Evolutionary conservation across 2,329 filamentous ascomycete species (phyloP).

Genomic region (Alternaria rosae): DNA sequence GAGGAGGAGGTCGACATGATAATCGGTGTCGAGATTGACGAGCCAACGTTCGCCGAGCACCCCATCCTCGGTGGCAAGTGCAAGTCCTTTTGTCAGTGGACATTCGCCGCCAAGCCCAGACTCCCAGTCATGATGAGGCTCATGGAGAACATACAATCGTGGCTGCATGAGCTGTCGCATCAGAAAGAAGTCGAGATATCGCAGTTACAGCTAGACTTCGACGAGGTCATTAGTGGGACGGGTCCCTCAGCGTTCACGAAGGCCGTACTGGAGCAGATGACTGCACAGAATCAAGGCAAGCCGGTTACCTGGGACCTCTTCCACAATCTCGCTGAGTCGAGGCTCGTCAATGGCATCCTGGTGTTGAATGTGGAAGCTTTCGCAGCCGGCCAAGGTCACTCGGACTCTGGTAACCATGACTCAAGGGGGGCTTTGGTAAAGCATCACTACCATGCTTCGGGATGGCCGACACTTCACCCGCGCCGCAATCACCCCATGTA

Average conservation of each 20-base stretch:
- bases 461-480: slow-evolving; percentile 72
- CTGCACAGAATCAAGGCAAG: slow-evolving; percentile 53
- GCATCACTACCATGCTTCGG: slow-evolving; percentile 78
- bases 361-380: slow-evolving; percentile 76
- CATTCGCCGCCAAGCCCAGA: slow-evolving; percentile 72
- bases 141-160: slow-evolving; percentile 72
- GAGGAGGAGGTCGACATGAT: slow-evolving; percentile 74
- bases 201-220: slow-evolving; percentile 72
- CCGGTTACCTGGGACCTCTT: slow-evolving; percentile 69
- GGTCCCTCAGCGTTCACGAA: slow-evolving; percentile 74
- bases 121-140: slow-evolving; percentile 73
- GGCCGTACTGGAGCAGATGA: slow-evolving; percentile 71
- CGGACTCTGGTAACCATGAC: slow-evolving; percentile 74
- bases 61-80: slow-evolving; percentile 73
- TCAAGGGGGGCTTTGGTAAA: slow-evolving; percentile 71
- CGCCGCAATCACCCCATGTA: slow-evolving; percentile 73
- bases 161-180: slow-evolving; percentile 67
- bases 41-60: slow-evolving; percentile 70
- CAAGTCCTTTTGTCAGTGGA: slow-evolving; percentile 77
- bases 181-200: slow-evolving; percentile 66
- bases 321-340: slow-evolving; percentile 71
- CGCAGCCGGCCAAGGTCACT: slow-evolving; percentile 76
- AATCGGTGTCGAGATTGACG: slow-evolving; percentile 74
- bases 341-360: slow-evolving; percentile 68
- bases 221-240: slow-evolving; percentile 76